Evolutionary conservation across 108 stramenopile genomes (phyloP), one percentile per base, ranked within the genome.

Genomic region (Schizochytrium sp.): DNA sequence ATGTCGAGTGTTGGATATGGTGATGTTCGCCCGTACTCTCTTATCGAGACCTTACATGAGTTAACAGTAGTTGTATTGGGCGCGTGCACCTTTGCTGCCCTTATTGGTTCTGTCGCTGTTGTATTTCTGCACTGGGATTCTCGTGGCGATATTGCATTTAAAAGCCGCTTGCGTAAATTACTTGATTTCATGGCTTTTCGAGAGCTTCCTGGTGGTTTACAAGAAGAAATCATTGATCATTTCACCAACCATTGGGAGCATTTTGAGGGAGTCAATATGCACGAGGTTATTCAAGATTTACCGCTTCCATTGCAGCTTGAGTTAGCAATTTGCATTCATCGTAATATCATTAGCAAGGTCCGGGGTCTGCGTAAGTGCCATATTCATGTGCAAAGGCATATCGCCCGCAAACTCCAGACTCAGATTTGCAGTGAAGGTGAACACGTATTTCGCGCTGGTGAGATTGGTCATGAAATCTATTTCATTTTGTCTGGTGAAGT

Each of bases 1-100:
- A 90, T 94, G 72, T 90, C 91, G 45, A 90, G 92, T 0, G 92
- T 93, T 3, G 93, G 94, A 19, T 93, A 93, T 61, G 93, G 94
- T 12, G 94, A 95, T 87, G 93, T 95, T 87, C 72, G 72, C 2
- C 94, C 94, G 3, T 60, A 61, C 42, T 94, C 90, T 8, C 64
- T 69, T 44, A 50, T 93, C n/a, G 94, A 94, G 90, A 95, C 93
- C 19, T 53, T 93, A 57, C 93, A 87, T 69, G 89, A 93, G 72
- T 47, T 91, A 10, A 46, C 76, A 5, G 93, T 94, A 0, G 92
- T 94, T 5, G 49, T 94, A 2, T 87, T 61, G 46, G 94, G 92
- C 4, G 94, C 76, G 0, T 83, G 76, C 76, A 83, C 53, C 0
- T 55, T 83, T 50, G 76, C 76, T 5, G 76, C 76, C 0, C 53